phyloP scores from a whole-genome alignment of 1,139 yeast genomes.

The Scheffersomyces insectosa region DNA sequence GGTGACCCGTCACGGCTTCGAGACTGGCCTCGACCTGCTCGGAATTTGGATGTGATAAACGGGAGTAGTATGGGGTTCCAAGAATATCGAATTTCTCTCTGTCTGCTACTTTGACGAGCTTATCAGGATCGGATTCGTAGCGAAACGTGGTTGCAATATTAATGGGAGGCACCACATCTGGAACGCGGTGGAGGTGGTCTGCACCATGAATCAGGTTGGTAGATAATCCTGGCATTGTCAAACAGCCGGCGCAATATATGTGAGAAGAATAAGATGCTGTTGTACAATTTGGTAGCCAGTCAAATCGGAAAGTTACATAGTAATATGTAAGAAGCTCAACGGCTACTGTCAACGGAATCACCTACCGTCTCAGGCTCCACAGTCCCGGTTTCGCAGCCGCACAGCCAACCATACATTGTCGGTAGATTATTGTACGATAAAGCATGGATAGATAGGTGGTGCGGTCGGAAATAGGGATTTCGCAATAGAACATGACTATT shows the following conservation, averaged over 20 bases:
- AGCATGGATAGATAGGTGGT: too few species aligned
- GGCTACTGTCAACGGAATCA: too few species aligned
- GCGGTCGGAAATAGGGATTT: too few species aligned
- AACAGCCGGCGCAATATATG: background rate
- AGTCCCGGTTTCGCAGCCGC: too few species aligned
- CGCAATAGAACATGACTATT: too few species aligned
- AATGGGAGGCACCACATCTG: constrained; percentile 78
- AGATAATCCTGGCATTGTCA: constrained; percentile 45
- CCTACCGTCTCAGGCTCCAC: too few species aligned
- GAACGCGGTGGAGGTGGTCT: constrained; percentile 41
- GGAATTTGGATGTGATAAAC: constrained; percentile 73
- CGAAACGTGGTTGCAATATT: constrained; percentile 78
- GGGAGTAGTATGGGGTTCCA: constrained; percentile 55
- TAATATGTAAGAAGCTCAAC: too few species aligned
- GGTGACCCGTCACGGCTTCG: constrained; percentile 54
- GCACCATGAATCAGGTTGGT: constrained; percentile 67
- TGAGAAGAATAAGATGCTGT: too few species aligned
- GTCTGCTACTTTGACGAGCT: constrained; percentile 46
- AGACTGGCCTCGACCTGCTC: constrained; percentile 67
- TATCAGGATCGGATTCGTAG: constrained; percentile 59
- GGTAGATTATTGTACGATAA: too few species aligned
- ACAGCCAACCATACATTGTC: too few species aligned
- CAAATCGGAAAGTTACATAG: too few species aligned
- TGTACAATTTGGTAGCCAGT: too few species aligned
- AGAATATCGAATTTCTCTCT: constrained; percentile 12